Base-by-base conservation (phyloP, 768 basidiomycete genomes). In the Auricularia heimuer region DNA sequence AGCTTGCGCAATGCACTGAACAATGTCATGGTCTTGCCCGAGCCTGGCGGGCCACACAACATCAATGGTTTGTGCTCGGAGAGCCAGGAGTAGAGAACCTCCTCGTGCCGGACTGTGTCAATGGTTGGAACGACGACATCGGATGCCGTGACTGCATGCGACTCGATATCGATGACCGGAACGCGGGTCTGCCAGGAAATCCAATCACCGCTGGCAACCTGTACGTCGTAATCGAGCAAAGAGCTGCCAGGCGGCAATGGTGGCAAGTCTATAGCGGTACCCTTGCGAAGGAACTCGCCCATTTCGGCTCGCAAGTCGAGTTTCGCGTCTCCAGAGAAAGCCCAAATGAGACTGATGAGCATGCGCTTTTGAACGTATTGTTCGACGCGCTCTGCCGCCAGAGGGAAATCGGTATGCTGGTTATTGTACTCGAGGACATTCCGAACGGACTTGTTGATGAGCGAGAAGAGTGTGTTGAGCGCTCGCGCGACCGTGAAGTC, bases 21-120 rank as follows among this genome's bases (percentile, higher is more conserved):
- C 21, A 99, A 80, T 0, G 97, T 98, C 97, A 99, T 99, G 6
- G 97, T 99, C 79, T 99, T 99, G 29, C 97, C 97, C 24, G 97
- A 98, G 72, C 97, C 97, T n/a, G 97, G 97, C 71, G 97, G 97
- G 58, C 97, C 97, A 73, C 95, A 99, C 33, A 99, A 83, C 85
- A 99, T 91, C 64, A 99, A 83, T 21, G 97, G 97, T 71, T 98
- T 98, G 77, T 98, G 97, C 74, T 98, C 97, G 2, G 94, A 94
- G 4, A 99, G 80, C 97, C 97, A 98, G 0, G 96, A 98, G 74
- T 99, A 98, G 4, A 99, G 79, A 29, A 99, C 94, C 73, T 98
- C 96, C 74, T 99, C 97, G 74, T 99, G 97, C 54, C 97, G 92
- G 33, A 98, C 90, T 3, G 97, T 99, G 71, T 99, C 97, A 81